Evolutionary conservation across 73 alveolate genomes (phyloP), one percentile per base, ranked within the genome.

Genomic region (Durusdinium trenchii): DNA sequence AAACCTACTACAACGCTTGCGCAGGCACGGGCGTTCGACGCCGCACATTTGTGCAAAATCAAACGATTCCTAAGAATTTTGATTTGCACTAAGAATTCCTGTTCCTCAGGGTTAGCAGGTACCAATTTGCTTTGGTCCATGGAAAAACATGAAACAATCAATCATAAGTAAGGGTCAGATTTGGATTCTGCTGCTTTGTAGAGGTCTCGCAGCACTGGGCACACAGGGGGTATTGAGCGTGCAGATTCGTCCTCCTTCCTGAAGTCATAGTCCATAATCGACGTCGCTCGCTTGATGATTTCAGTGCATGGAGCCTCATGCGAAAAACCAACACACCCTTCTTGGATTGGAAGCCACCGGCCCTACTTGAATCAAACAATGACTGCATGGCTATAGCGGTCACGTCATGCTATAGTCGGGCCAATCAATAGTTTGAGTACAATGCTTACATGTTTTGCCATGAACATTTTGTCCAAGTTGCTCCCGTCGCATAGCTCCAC

Each of bases 401-500:
- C 16, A 23, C 38, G 38, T 9, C 20, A 64, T n/a, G n/a, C n/a
- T n/a, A n/a, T n/a, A n/a, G n/a, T n/a, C n/a, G n/a, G n/a, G n/a
- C n/a, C n/a, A n/a, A n/a, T n/a, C n/a, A n/a, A n/a, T n/a, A n/a
- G n/a, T n/a, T n/a, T n/a, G n/a, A n/a, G n/a, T n/a, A n/a, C n/a
- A n/a, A n/a, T n/a, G n/a, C n/a, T n/a, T n/a, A n/a, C n/a, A n/a
- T n/a, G n/a, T n/a, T n/a, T 4, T 5, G 9, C 78, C 42, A 10
- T 40, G 42, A 12, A 64, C 23, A 5, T 23, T 32, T 36, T 38
- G 32, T 16, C 61, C 61, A 45, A 64, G 73, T 16, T 30, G 60
- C 96, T 16, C 96, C 96, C 23, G 32, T 62, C 52, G 96, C 86
- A 89, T 89, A 89, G 73, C 86, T 89, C 96, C 96, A 89, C 14